A percentile compares a stretch with the other conserved stretches of the same genome.
phyloP scores from a whole-genome alignment of 139 green algal species.

The Dunaliella sp. region DNA sequence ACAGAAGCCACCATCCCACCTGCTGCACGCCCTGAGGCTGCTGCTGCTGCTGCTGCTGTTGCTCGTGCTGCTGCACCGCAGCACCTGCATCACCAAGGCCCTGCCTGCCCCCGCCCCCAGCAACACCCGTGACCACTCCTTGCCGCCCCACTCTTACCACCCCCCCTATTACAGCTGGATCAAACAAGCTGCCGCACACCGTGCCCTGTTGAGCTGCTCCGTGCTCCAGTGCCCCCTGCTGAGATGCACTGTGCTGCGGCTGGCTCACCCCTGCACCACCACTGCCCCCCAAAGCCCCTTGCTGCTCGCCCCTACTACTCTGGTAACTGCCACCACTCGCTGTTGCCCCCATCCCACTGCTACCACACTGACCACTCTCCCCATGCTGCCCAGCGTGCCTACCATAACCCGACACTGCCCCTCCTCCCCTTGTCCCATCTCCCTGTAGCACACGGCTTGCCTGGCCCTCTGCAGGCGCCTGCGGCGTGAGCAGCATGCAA shows the following conservation, averaged over 20 bases:
- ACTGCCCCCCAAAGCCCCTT: too few relatives aligned
- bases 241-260: too few relatives aligned
- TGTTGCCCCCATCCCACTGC: neutral
- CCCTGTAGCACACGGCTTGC: too few relatives aligned
- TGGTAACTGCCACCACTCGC: neutral
- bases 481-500: constrained; percentile 73
- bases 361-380: neutral
- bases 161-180: neutral
- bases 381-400: neutral
- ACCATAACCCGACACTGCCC: too few relatives aligned
- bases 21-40: neutral
- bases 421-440: too few relatives aligned
- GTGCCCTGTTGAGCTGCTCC: too few relatives aligned
- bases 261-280: too few relatives aligned
- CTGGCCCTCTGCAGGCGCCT: neutral
- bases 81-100: too few relatives aligned
- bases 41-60: constrained; percentile 6
- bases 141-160: neutral
- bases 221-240: too few relatives aligned
- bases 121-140: neutral
- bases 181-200: neutral
- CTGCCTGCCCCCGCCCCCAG: neutral
- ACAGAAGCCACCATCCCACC: too few relatives aligned
- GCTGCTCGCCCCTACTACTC: neutral
- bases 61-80: neutral